phyloP scores from a whole-genome alignment of 257 asterid species.

The Solanum appendiculatum region DNA sequence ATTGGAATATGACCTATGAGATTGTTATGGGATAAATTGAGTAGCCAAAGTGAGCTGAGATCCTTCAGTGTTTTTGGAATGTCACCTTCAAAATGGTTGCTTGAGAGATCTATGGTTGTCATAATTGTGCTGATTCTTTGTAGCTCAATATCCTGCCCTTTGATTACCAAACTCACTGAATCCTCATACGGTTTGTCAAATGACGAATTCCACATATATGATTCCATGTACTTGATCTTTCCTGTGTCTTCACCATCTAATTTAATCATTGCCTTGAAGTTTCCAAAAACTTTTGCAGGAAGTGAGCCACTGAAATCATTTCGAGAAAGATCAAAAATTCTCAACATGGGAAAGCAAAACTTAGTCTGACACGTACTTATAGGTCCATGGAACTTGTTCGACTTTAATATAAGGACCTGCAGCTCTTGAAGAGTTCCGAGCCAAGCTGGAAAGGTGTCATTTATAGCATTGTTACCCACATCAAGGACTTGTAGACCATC shows the following conservation, averaged over 20 bases:
- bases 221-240: no score
- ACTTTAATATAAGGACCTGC: not conserved
- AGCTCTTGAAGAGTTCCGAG: not conserved
- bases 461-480: no score
- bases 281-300: no score
- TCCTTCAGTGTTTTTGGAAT: not conserved
- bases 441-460: no score
- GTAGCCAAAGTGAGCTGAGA: not conserved
- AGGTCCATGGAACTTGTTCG: not conserved
- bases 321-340: not conserved
- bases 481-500: no score
- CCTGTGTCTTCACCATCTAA: no score
- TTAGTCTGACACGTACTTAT: no score
- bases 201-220: no score
- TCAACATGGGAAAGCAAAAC: no score
- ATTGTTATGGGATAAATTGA: not conserved
- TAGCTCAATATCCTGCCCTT: not conserved
- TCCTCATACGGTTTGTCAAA: no score
- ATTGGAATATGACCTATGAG: not conserved
- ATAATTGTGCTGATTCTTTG: not conserved
- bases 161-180: not conserved
- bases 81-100: not conserved
- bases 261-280: no score
- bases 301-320: no score
- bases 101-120: not conserved